phyloP scores from a whole-genome alignment of 495 filamentous ascomycete species.

The Aspergillus biplanus region DNA sequence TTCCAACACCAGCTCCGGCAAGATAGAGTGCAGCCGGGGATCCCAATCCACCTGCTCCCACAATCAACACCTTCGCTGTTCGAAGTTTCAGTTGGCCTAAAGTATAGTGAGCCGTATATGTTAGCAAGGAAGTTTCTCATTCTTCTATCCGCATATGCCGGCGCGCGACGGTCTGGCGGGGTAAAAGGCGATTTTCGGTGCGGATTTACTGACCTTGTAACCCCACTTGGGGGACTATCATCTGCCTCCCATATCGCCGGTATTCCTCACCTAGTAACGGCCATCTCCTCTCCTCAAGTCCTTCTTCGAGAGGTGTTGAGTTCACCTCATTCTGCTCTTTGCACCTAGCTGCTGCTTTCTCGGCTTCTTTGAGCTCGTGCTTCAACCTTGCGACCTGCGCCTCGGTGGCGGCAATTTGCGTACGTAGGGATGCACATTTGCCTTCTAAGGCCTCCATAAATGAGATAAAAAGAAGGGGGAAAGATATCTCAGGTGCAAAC shows the following conservation, averaged over 20 bases:
- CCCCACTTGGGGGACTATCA: conserved; percentile 86
- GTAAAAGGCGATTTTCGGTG: neutral
- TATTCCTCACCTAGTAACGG: conserved; percentile 71
- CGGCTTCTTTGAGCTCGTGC: conserved; percentile 39
- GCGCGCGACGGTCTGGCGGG: neutral
- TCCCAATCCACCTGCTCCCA: conserved; percentile 92
- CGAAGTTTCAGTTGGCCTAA: conserved; percentile 80
- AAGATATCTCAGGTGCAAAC: neutral
- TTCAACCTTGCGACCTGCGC: conserved; percentile 41
- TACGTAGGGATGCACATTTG: conserved; percentile 44
- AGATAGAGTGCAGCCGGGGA: conserved; percentile 91
- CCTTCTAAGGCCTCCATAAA: conserved; percentile 31
- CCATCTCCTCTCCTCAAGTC: conserved; percentile 50
- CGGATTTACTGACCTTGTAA: conserved; percentile 61
- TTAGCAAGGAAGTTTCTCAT: conserved; percentile 8
- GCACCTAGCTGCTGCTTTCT: conserved; percentile 32
- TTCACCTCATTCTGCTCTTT: conserved; percentile 15
- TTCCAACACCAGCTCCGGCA: conserved; percentile 83
- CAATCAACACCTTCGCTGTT: conserved; percentile 70
- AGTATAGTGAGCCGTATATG: conserved; percentile 13
- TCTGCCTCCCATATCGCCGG: conserved; percentile 84
- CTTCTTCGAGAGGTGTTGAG: neutral
- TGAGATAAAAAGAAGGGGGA: neutral
- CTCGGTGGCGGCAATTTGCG: conserved; percentile 46
- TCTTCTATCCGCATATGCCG: no score